These are phyloP conservation scores for Zymoseptoria tritici DNA, from an alignment of 2,329 filamentous ascomycete species.

Conservation along the genomic window DNA sequence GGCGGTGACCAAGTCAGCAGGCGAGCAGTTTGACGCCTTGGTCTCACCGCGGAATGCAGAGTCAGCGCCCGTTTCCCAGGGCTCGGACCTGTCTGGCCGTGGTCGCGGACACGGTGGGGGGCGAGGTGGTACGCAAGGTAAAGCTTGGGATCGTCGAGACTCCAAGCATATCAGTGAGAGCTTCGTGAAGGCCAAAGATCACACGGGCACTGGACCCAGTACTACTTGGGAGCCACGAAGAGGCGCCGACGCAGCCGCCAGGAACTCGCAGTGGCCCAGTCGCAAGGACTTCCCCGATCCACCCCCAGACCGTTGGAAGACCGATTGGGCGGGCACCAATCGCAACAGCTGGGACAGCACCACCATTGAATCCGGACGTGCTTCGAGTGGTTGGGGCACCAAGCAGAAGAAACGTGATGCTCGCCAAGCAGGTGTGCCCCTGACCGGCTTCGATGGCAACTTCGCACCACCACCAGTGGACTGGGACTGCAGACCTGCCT, in stretches of 20 bases:
- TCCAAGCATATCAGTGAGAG: background rate
- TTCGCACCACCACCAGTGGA: constrained; percentile 41
- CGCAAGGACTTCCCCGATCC: constrained; percentile 12
- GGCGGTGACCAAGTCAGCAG: background rate
- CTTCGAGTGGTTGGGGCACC: constrained; percentile 12
- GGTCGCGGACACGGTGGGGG: background rate
- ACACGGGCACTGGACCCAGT: background rate
- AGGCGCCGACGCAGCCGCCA: background rate
- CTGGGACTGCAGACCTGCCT: constrained; percentile 35
- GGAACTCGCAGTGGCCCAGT: constrained; percentile 7
- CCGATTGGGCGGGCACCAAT: constrained; percentile 10
- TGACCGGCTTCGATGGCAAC: constrained; percentile 38
- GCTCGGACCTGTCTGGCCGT: background rate
- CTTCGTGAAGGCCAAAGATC: background rate
- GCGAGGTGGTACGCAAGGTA: background rate
- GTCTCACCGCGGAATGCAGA: background rate
- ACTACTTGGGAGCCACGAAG: background rate
- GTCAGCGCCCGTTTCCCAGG: background rate
- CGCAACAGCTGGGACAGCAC: constrained; percentile 5
- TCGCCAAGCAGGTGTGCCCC: constrained; percentile 9
- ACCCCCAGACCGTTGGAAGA: constrained; percentile 15
- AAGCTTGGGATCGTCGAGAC: background rate
- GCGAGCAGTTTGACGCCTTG: background rate
- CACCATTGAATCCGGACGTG: constrained; percentile 10
- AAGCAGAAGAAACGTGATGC: constrained; percentile 7